These are phyloP conservation scores for Paecilomyces formosus DNA, from an alignment of 2,329 filamentous ascomycete genomes.

Conservation along the genomic window DNA sequence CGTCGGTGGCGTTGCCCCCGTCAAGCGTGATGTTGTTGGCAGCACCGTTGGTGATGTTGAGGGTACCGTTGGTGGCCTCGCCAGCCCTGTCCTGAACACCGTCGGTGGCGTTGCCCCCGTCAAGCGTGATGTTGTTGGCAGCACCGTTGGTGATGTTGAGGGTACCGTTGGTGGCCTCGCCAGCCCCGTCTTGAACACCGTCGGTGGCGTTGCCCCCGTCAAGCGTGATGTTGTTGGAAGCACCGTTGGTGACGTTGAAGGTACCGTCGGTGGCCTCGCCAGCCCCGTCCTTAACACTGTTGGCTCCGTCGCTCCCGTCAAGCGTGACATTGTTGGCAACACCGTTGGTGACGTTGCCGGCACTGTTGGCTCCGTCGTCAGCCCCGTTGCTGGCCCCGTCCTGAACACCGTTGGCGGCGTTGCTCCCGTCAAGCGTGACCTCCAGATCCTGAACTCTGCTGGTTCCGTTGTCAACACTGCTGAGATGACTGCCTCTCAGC, in stretches of 20 bases:
- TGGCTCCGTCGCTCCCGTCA: not conserved
- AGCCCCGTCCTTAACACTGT: not conserved
- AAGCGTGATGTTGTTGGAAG: not conserved
- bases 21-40: too few species aligned
- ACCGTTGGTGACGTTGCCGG: conserved; percentile 3
- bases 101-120: not conserved
- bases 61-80: not conserved
- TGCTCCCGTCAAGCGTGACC: not conserved
- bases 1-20: not conserved
- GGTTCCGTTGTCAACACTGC: not conserved
- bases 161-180: not conserved
- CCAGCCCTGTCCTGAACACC: conserved; percentile 3
- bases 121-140: not conserved
- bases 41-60: conserved; percentile 3
- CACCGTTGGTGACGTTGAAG: not conserved
- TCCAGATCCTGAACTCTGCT: not conserved
- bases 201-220: not conserved
- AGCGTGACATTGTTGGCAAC: not conserved
- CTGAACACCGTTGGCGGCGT: conserved; percentile 2
- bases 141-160: not conserved
- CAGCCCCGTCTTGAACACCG: conserved; percentile 2
- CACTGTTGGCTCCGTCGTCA: conserved; percentile 1
- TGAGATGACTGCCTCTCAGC: not conserved
- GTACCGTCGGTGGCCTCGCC: not conserved
- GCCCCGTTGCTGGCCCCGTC: conserved; percentile 1